Conservation (phyloP, 176 grass and related monocot species). For the Elaeis guineensis region DNA sequence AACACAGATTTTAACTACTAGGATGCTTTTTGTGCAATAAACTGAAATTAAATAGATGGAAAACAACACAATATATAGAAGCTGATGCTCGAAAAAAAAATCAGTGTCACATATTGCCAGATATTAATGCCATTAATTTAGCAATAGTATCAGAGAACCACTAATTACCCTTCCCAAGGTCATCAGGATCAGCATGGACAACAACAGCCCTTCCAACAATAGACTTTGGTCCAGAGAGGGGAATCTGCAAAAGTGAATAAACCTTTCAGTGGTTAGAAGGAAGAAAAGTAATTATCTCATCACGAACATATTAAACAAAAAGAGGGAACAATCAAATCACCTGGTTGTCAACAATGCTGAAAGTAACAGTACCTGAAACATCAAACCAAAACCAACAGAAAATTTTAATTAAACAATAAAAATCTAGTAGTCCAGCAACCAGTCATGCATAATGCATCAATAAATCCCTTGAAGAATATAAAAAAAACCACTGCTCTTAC, state of each 20-base stretch:
- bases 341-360: conserved; percentile 12
- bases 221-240: conserved; percentile 13
- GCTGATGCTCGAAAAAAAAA: too few species aligned
- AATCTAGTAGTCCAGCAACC: too few species aligned
- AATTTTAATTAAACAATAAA: too few species aligned
- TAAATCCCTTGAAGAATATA: too few species aligned
- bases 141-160: background rate
- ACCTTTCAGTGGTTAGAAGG: background rate
- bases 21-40: too few species aligned
- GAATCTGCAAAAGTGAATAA: conserved; percentile 6
- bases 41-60: too few species aligned
- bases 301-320: background rate
- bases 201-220: conserved; percentile 20
- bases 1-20: too few species aligned
- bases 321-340: background rate
- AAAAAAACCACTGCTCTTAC: too few species aligned
- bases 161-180: conserved; percentile 16
- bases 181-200: conserved; percentile 22
- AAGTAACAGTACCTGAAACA: conserved; percentile 6
- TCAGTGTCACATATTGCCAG: too few species aligned
- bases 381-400: background rate
- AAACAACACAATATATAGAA: too few species aligned
- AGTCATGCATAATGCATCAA: too few species aligned
- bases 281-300: background rate
- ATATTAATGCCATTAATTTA: too few species aligned